A percentile compares a stretch with the other conserved stretches of the same genome.
phyloP scores from a whole-genome alignment of 129 eudicot genomes.

The Sambucus nigra region DNA sequence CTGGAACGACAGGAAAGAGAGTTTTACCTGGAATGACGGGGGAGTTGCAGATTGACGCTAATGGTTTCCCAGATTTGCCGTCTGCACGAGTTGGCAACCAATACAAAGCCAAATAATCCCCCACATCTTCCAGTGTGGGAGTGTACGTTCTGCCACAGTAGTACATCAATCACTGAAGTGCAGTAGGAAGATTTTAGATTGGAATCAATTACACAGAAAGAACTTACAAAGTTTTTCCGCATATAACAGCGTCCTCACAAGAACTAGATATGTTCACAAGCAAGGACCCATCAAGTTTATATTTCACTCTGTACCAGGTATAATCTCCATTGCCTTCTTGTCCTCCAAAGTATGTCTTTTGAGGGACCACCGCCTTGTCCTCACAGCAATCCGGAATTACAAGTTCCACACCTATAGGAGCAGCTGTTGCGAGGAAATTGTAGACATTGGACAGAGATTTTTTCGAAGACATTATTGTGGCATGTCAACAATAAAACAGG shows the following conservation, averaged over 20 bases:
- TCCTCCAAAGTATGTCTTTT: conserved; percentile 82
- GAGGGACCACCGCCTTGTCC: conserved; percentile 55
- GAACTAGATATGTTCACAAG: conserved; percentile 42
- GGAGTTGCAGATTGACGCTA: conserved; percentile 46
- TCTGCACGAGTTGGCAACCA: conserved; percentile 91
- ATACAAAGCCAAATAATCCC: conserved; percentile 65
- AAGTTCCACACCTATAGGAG: conserved; percentile 73
- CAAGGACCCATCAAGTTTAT: conserved; percentile 36
- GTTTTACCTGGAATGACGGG: conserved; percentile 77
- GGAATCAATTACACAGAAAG: conserved; percentile 6
- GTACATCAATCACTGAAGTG: conserved; percentile 6
- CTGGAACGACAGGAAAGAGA: conserved; percentile 65
- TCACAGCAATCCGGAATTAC: conserved; percentile 71
- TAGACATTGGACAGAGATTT: conserved; percentile 1
- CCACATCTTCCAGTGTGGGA: conserved; percentile 84
- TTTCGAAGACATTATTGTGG: background rate
- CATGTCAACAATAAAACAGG: background rate
- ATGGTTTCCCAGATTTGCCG: conserved; percentile 65
- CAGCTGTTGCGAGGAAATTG: conserved; percentile 34
- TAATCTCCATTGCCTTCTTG: conserved; percentile 72
- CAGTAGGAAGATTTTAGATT: background rate
- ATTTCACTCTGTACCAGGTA: conserved; percentile 61
- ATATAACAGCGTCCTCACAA: conserved; percentile 34
- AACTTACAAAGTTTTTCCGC: conserved; percentile 63
- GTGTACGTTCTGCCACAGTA: conserved; percentile 57